Evolutionary conservation across 2,329 filamentous ascomycete species (phyloP).

Genomic region (Scedosporium minutisporum): DNA sequence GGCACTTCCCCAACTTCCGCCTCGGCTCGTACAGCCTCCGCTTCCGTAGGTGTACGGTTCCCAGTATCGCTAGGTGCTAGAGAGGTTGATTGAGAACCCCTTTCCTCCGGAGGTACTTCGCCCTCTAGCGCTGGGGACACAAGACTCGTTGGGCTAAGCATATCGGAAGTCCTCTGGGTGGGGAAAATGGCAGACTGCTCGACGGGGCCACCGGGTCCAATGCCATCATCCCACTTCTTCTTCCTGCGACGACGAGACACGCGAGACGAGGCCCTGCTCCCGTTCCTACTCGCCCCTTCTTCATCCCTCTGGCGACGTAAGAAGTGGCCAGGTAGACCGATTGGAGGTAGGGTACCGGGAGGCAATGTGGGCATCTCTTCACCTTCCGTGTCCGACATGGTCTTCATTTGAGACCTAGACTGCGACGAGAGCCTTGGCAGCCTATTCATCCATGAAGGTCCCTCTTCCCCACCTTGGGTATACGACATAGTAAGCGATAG

Average conservation of each 20-base stretch:
- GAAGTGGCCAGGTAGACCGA: constrained; percentile 66
- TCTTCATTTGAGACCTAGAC: constrained; percentile 73
- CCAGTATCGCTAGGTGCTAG: background rate
- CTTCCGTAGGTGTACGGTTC: background rate
- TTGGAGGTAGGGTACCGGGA: constrained; percentile 61
- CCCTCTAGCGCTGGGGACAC: background rate
- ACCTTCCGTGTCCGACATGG: constrained; percentile 69
- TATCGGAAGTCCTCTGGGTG: constrained; percentile 15
- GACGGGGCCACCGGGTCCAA: constrained; percentile 76
- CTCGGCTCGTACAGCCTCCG: background rate
- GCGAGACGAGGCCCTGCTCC: constrained; percentile 50
- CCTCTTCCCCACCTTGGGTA: constrained; percentile 79
- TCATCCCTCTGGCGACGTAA: constrained; percentile 77
- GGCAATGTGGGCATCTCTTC: constrained; percentile 54
- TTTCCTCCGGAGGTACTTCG: background rate
- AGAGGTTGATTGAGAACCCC: background rate
- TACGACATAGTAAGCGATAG: constrained; percentile 93
- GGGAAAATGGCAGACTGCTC: constrained; percentile 85
- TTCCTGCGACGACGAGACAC: constrained; percentile 53
- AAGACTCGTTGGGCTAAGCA: constrained; percentile 6
- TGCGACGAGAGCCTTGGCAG: constrained; percentile 61
- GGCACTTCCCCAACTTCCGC: background rate
- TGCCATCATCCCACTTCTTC: constrained; percentile 61
- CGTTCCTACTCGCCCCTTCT: constrained; percentile 40
- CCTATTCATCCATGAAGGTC: constrained; percentile 89